Evolutionary conservation across 805 yeast species (phyloP).

Genomic region (Vanderwaltozyma tropicalis): DNA sequence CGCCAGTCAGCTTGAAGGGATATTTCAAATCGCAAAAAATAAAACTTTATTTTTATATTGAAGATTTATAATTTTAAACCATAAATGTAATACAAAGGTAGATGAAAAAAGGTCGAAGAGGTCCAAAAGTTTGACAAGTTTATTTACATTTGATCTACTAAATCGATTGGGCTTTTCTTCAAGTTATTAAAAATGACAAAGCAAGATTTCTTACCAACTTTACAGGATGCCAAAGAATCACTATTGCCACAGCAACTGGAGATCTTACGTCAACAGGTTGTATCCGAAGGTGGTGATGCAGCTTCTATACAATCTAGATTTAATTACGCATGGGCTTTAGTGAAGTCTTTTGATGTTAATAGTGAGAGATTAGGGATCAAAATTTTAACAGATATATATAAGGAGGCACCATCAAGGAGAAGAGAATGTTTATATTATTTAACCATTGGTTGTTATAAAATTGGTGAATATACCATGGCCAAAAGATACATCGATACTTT

Average conservation of each 20-base stretch:
- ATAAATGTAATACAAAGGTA: no score
- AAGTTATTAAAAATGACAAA: constrained; percentile 15
- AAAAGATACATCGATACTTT: constrained; percentile 75
- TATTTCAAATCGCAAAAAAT: no score
- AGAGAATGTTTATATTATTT: constrained; percentile 84
- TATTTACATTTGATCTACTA: no score
- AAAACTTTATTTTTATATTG: no score
- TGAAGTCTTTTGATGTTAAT: constrained; percentile 52
- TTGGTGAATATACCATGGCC: constrained; percentile 80
- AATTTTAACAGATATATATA: constrained; percentile 56
- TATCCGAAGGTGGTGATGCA: constrained; percentile 61
- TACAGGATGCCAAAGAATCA: constrained; percentile 31
- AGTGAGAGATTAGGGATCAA: constrained; percentile 75
- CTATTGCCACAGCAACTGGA: constrained; percentile 66
- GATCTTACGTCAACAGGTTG: constrained; percentile 65
- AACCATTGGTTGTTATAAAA: constrained; percentile 76
- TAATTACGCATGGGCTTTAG: constrained; percentile 93
- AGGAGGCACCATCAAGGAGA: constrained; percentile 71
- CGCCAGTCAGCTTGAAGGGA: no score
- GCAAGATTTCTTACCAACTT: constrained; percentile 21
- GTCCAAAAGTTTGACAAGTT: no score
- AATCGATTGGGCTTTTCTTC: not conserved
- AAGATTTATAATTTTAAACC: no score
- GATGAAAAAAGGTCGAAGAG: no score
- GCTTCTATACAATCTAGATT: constrained; percentile 78